These are phyloP conservation scores for Cucumis hystrix DNA, from an alignment of 306 rosid genomes.

Conservation along the genomic window DNA sequence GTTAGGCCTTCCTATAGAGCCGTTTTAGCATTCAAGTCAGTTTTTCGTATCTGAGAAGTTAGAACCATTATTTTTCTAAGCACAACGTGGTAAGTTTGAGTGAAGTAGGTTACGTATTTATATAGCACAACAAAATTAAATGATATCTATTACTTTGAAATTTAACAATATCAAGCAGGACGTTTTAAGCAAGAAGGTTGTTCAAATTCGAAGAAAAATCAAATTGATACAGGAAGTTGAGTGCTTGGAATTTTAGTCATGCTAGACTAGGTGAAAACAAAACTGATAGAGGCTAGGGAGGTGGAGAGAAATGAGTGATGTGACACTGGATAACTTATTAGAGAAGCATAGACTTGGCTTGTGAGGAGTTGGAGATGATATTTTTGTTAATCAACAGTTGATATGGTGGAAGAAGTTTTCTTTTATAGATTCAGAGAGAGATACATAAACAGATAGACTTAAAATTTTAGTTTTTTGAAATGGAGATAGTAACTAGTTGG, in stretches of 20 bases:
- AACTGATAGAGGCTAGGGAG: not conserved
- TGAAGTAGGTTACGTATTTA: not conserved
- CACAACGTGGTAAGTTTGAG: not conserved
- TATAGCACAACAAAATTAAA: not conserved
- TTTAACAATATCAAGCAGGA: not conserved
- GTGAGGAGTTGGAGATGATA: not conserved
- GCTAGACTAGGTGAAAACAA: not conserved
- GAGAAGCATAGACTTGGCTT: not conserved
- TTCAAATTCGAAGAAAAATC: not conserved
- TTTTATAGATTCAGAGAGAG: not conserved
- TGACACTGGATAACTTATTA: not conserved
- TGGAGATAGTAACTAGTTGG: not conserved
- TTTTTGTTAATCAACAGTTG: not conserved
- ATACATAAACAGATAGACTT: not conserved
- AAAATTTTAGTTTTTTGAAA: not conserved
- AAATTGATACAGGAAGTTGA: not conserved
- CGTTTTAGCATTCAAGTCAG: not conserved
- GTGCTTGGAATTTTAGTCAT: not conserved
- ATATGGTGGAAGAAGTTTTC: not conserved
- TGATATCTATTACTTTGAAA: not conserved
- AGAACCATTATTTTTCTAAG: not conserved
- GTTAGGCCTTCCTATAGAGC: not conserved
- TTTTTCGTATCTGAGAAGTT: not conserved
- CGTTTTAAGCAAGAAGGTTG: not conserved
- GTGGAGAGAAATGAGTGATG: not conserved